A percentile compares a stretch with the other conserved stretches of the same genome.
Conservation (phyloP, 139 green algal species). For the Chloropicon primus region DNA sequence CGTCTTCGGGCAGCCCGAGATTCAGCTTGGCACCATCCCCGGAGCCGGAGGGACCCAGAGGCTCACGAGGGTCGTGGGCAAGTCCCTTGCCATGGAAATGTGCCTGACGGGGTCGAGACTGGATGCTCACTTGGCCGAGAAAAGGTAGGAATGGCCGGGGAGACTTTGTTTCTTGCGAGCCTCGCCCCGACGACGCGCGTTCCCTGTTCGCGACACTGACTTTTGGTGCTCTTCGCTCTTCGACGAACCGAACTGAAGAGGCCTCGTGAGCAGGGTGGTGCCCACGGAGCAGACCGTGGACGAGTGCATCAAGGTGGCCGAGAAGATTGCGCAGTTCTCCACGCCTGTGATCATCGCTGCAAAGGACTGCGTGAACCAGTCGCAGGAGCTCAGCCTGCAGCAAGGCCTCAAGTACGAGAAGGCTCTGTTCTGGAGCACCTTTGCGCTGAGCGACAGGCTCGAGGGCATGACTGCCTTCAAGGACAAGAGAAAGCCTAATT, state of each 20-base stretch:
- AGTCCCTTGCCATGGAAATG: conserved; percentile 57
- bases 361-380: conserved; percentile 37
- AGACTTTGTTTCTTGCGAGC: background rate
- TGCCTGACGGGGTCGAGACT: conserved; percentile 29
- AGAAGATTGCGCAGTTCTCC: conserved; percentile 27
- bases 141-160: background rate
- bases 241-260: conserved; percentile 23
- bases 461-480: conserved; percentile 56
- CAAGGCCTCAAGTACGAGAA: conserved; percentile 12
- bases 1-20: conserved; percentile 52
- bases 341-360: conserved; percentile 25
- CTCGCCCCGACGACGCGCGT: background rate
- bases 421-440: conserved; percentile 20
- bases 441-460: conserved; percentile 43
- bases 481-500: conserved; percentile 40
- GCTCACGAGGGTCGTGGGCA: conserved; percentile 40
- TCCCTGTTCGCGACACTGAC: background rate
- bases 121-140: background rate
- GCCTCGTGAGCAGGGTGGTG: conserved; percentile 37
- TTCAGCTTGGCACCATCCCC: conserved; percentile 49
- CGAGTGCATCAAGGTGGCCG: conserved; percentile 25
- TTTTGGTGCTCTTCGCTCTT: conserved; percentile 19
- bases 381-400: conserved; percentile 14
- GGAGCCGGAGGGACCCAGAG: conserved; percentile 63
- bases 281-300: conserved; percentile 27